Conservation (phyloP, 768 basidiomycete species). For the Russula emetica region DNA sequence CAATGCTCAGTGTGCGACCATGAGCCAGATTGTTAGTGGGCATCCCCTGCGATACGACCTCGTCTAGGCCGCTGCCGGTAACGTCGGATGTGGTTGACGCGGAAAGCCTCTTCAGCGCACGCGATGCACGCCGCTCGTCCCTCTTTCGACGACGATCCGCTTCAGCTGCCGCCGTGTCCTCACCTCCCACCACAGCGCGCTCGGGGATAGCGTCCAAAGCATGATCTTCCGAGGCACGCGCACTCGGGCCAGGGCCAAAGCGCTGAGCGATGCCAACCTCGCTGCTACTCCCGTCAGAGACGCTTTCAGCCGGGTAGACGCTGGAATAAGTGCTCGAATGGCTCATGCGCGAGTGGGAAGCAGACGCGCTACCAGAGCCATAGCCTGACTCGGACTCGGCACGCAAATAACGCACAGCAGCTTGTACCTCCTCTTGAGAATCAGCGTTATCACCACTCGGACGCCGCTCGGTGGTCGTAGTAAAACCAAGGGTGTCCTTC, state of each 20-base stretch:
- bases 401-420: conserved; percentile 24
- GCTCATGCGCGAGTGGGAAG: too few species aligned
- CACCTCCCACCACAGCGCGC: conserved; percentile 3
- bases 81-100: conserved; percentile 1
- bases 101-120: conserved; percentile 24
- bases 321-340: too few species aligned
- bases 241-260: too few species aligned
- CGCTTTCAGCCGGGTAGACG: too few species aligned
- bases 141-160: conserved; percentile 20
- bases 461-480: conserved; percentile 11
- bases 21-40: conserved; percentile 1
- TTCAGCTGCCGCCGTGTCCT: conserved; percentile 2
- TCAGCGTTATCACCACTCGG: conserved; percentile 16
- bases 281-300: too few species aligned
- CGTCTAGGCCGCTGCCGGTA: too few species aligned
- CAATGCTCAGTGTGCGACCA: conserved; percentile 22
- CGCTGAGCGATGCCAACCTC: too few species aligned
- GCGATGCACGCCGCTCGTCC: too few species aligned
- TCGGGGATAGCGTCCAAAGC: conserved; percentile 25
- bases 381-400: too few species aligned
- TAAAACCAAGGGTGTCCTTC: conserved; percentile 9
- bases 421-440: conserved; percentile 24
- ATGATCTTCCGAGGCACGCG: conserved; percentile 22
- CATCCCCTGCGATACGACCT: conserved; percentile 5
- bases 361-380: too few species aligned